These are phyloP conservation scores for Encephalitozoon hellem DNA, from an alignment of 371 early-diverging fungal genomes.

Conservation along the genomic window DNA sequence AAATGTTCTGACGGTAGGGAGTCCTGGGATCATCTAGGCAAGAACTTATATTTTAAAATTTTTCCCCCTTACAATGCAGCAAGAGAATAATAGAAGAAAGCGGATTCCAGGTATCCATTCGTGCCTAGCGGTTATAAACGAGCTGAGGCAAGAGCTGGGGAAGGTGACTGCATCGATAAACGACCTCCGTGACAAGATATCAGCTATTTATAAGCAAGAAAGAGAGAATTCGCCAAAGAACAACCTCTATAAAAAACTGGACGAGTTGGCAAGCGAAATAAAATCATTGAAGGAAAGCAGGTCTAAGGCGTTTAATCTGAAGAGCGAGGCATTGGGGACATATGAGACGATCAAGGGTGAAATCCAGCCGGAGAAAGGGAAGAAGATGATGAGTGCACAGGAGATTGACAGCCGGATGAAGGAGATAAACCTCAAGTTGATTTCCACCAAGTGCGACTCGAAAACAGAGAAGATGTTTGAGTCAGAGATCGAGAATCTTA, in stretches of 20 bases:
- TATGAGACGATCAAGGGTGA: constrained; percentile 16
- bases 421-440: constrained; percentile 43
- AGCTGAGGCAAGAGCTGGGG: neutral
- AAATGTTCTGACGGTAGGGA: neutral
- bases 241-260: neutral
- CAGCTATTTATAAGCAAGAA: constrained; percentile 7
- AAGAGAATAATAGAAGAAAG: constrained; percentile 11
- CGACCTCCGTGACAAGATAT: constrained; percentile 15
- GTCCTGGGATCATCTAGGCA: neutral
- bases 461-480: constrained; percentile 48
- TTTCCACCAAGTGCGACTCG: neutral
- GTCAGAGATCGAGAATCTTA: constrained; percentile 32
- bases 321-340: constrained; percentile 7
- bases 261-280: neutral
- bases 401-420: constrained; percentile 44
- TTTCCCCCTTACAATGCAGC: constrained; percentile 4
- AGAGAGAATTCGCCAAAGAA: constrained; percentile 17
- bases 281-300: constrained; percentile 2
- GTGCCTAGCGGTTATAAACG: neutral
- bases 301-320: neutral
- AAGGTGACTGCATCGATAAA: neutral
- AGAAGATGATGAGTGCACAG: constrained; percentile 12
- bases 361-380: constrained; percentile 12
- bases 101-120: constrained; percentile 12
- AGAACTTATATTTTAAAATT: neutral